phyloP scores from a whole-genome alignment of 164 flowering plant species.

The Annona squamosa region DNA sequence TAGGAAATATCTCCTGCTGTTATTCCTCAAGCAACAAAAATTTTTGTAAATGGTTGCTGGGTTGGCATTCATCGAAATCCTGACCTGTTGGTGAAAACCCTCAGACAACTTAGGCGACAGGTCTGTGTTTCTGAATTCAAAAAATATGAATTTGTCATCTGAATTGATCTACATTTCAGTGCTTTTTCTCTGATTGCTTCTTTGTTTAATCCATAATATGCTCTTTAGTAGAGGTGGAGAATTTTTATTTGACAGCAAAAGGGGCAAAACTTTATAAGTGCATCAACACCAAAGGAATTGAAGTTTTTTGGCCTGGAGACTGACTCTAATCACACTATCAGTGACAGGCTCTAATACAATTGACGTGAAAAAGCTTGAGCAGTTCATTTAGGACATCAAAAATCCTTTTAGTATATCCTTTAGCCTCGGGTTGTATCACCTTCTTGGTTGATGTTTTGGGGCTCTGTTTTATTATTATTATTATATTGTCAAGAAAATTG shows the following conservation, averaged over 20 bases:
- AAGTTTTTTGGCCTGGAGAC: no score
- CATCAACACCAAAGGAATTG: neutral
- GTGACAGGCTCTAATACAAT: no score
- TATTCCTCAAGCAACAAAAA: constrained; percentile 89
- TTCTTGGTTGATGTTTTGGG: no score
- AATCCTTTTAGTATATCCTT: no score
- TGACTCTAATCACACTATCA: no score
- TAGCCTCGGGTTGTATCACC: no score
- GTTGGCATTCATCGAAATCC: constrained; percentile 97
- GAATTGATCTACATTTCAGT: neutral
- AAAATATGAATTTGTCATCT: neutral
- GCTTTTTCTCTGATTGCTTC: neutral
- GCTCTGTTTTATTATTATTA: no score
- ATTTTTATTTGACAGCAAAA: neutral
- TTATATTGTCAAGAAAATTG: no score
- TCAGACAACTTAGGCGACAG: constrained; percentile 75
- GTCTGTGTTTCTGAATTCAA: constrained; percentile 28
- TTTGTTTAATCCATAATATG: neutral
- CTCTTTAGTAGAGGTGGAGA: no score
- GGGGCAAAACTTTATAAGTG: neutral
- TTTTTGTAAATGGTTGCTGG: constrained; percentile 99
- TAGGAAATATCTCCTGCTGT: constrained; percentile 98
- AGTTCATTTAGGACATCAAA: no score
- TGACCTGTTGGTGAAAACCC: constrained; percentile 79
- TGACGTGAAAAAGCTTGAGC: no score